These are phyloP conservation scores for Coniferiporia sulphurascens DNA, from an alignment of 1,284 basidiomycete species.

Conservation along the genomic window DNA sequence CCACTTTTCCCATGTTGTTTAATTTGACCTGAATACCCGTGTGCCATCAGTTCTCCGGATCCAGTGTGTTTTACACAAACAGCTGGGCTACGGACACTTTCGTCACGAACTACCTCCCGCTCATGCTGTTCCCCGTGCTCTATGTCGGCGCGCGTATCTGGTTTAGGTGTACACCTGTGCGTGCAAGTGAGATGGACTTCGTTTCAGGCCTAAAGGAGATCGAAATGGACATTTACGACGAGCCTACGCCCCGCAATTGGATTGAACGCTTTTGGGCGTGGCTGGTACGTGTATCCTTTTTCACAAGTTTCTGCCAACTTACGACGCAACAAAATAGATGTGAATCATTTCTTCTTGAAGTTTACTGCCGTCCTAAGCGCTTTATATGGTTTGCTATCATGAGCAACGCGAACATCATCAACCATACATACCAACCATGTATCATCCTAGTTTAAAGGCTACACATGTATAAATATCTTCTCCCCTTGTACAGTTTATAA, in stretches of 20 bases:
- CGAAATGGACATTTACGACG: conserved; percentile 64
- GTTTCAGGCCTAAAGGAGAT: conserved; percentile 64
- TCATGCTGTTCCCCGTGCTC: conserved; percentile 74
- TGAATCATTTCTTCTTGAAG: too few relatives aligned
- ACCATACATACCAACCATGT: too few relatives aligned
- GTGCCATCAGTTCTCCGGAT: conserved; percentile 59
- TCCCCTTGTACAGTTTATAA: too few relatives aligned
- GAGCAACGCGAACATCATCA: too few relatives aligned
- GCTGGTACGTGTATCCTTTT: conserved; percentile 8
- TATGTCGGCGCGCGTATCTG: conserved; percentile 56
- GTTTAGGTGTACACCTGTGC: conserved; percentile 44
- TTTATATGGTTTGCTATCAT: too few relatives aligned
- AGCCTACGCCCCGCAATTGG: conserved; percentile 25
- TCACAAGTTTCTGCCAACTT: not conserved
- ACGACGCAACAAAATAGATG: too few relatives aligned
- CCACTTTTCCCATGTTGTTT: not conserved
- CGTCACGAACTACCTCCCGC: conserved; percentile 76
- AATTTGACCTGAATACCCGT: not conserved
- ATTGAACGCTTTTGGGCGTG: not conserved
- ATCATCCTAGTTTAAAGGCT: too few relatives aligned
- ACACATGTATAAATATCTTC: too few relatives aligned
- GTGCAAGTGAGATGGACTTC: conserved; percentile 74
- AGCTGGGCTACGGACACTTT: conserved; percentile 58
- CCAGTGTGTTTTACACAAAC: conserved; percentile 68
- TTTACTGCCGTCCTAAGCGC: too few relatives aligned